A percentile compares a stretch with the other conserved stretches of the same genome.
Conservation (phyloP, 163 green algal species). For the Scenedesmus sp. region DNA sequence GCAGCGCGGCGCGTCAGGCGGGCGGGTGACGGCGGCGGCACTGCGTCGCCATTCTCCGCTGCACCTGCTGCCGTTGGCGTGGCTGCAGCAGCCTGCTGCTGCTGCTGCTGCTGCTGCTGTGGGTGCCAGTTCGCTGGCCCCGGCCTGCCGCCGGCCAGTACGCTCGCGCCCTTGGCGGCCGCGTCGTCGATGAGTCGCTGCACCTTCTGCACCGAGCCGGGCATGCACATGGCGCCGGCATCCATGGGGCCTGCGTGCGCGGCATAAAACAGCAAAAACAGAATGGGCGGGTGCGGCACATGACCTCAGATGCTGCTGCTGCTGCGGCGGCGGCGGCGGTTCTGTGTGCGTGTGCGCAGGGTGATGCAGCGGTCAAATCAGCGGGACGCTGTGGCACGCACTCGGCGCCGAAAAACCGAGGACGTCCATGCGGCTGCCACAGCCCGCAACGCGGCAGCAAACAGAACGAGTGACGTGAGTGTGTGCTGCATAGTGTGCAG, state of each 20-base stretch:
- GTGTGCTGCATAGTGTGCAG: too few species aligned
- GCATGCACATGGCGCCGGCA: constrained; percentile 94
- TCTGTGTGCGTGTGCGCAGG: too few species aligned
- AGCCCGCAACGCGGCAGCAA: too few species aligned
- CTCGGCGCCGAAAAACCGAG: too few species aligned
- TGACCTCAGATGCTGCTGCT: constrained; percentile 57
- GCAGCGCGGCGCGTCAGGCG: not conserved
- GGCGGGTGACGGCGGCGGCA: not conserved
- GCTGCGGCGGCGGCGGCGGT: too few species aligned
- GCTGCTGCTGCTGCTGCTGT: constrained; percentile 23
- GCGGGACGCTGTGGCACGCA: too few species aligned
- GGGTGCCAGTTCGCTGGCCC: constrained; percentile 44
- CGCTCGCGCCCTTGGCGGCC: constrained; percentile 85
- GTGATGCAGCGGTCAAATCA: too few species aligned
- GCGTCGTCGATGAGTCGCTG: constrained; percentile 93
- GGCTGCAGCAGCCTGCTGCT: constrained; percentile 31
- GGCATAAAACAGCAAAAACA: not conserved
- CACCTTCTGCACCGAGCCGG: constrained; percentile 75
- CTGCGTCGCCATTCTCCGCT: constrained; percentile 1
- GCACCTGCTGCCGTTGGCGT: constrained; percentile 58
- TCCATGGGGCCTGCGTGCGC: constrained; percentile 81
- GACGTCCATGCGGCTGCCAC: too few species aligned
- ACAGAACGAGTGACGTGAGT: too few species aligned
- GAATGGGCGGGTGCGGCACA: not conserved
- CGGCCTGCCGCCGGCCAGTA: constrained; percentile 84